These are phyloP conservation scores for Podila horticola DNA, from an alignment of 192 early-diverging fungal species.

Conservation along the genomic window DNA sequence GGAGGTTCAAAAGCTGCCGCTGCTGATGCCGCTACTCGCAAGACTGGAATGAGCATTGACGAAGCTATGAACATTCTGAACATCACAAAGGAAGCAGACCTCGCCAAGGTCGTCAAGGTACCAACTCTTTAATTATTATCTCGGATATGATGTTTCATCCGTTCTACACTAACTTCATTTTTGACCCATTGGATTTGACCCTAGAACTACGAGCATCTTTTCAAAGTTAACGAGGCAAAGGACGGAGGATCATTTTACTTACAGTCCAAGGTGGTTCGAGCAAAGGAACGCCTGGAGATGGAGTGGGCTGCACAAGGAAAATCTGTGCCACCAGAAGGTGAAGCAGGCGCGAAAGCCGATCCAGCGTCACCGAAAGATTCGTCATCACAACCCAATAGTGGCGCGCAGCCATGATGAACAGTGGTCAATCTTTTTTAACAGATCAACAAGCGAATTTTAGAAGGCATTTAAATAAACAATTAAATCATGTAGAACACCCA, in stretches of 20 bases:
- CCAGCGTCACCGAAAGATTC: background rate
- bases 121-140: background rate
- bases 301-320: slow-evolving; percentile 76
- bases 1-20: slow-evolving; percentile 64
- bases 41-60: slow-evolving; percentile 88
- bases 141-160: background rate
- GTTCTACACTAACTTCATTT: background rate
- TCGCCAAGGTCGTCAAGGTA: slow-evolving; percentile 62
- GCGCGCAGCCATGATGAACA: background rate
- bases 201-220: slow-evolving; percentile 88
- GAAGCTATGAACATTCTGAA: slow-evolving; percentile 94
- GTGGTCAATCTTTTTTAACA: too few species aligned
- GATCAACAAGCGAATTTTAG: too few species aligned
- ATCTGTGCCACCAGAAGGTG: background rate
- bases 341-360: background rate
- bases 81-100: slow-evolving; percentile 72
- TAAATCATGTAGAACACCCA: too few species aligned
- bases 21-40: slow-evolving; percentile 75
- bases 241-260: slow-evolving; percentile 94
- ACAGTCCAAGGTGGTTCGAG: slow-evolving; percentile 92
- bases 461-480: too few species aligned
- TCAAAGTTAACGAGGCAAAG: slow-evolving; percentile 85
- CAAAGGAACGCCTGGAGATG: slow-evolving; percentile 94
- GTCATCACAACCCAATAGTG: background rate
- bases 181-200: background rate